Conservation (phyloP, 192 early-diverging fungal genomes). For the Endogone sp. region DNA sequence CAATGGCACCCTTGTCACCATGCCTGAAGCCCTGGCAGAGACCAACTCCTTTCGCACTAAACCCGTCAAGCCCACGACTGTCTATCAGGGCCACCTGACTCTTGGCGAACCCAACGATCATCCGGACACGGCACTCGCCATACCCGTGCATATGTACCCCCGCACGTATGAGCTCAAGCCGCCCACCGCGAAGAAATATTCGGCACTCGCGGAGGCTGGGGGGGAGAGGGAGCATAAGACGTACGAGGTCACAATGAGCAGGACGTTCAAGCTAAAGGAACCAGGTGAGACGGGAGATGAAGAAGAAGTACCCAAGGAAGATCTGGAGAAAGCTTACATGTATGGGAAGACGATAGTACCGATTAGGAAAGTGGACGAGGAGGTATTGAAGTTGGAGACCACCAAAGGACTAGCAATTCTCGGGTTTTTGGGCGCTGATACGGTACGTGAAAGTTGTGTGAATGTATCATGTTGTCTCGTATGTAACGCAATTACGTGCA, state of each 20-base stretch:
- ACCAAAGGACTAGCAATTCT: conserved; percentile 56
- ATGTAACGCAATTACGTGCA: background rate
- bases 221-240: conserved; percentile 27
- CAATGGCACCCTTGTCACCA: conserved; percentile 22
- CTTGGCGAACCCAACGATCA: conserved; percentile 48
- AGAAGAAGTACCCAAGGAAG: conserved; percentile 31
- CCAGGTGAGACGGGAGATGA: conserved; percentile 27
- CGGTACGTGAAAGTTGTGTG: conserved; percentile 25
- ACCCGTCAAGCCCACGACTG: conserved; percentile 47
- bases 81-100: conserved; percentile 45
- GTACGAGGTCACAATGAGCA: conserved; percentile 28
- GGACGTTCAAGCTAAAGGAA: conserved; percentile 24
- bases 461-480: background rate
- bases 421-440: conserved; percentile 45
- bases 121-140: conserved; percentile 33
- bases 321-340: conserved; percentile 59
- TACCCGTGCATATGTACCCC: conserved; percentile 54
- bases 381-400: conserved; percentile 52
- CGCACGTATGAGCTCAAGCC: conserved; percentile 51
- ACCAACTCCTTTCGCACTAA: conserved; percentile 45
- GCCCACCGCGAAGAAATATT: conserved; percentile 65
- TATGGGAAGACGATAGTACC: conserved; percentile 69
- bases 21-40: conserved; percentile 47
- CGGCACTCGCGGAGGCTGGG: conserved; percentile 40
- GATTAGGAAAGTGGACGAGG: conserved; percentile 55